Conservation (phyloP, 2,329 filamentous ascomycete genomes). For the Blumeria hordei region DNA sequence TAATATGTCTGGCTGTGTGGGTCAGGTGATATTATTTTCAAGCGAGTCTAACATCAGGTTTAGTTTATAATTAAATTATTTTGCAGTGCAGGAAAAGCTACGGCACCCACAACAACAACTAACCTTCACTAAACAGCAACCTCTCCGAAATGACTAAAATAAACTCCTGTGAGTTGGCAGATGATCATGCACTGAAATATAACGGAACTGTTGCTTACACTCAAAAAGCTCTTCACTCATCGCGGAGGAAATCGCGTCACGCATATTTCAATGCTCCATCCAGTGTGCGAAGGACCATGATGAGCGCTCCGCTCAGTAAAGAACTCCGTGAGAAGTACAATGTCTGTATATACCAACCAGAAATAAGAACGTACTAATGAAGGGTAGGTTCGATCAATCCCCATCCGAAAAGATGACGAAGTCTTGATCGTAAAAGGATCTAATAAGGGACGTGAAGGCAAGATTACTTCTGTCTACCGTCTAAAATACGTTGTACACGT, state of each 20-base stretch:
- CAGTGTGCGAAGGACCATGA: conserved; percentile 82
- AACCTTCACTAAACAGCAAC: too few relatives aligned
- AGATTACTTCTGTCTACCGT: conserved; percentile 92
- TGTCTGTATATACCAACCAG: conserved; percentile 30
- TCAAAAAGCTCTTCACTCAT: conserved; percentile 40
- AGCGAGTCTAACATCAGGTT: too few relatives aligned
- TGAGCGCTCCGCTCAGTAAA: conserved; percentile 89
- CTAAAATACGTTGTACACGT: conserved; percentile 96
- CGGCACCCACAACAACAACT: too few relatives aligned
- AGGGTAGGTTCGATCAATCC: conserved; percentile 72
- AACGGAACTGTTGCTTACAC: conserved; percentile 4
- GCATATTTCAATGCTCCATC: conserved; percentile 92
- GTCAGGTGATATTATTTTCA: too few relatives aligned
- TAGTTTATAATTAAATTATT: too few relatives aligned
- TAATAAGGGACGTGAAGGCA: conserved; percentile 97
- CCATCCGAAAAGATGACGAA: conserved; percentile 94
- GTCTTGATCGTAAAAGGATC: conserved; percentile 75
- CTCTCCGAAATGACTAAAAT: conserved; percentile 44
- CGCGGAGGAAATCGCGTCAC: conserved; percentile 96
- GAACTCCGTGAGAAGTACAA: conserved; percentile 99
- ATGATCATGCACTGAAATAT: conserved; percentile 1
- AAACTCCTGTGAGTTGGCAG: conserved; percentile 26
- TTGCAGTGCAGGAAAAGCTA: too few relatives aligned
- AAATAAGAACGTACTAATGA: conserved; percentile 2
- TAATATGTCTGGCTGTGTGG: too few relatives aligned